Evolutionary conservation across 2,329 filamentous ascomycete species (phyloP).

Genomic region (Camptophora hylomeconis): DNA sequence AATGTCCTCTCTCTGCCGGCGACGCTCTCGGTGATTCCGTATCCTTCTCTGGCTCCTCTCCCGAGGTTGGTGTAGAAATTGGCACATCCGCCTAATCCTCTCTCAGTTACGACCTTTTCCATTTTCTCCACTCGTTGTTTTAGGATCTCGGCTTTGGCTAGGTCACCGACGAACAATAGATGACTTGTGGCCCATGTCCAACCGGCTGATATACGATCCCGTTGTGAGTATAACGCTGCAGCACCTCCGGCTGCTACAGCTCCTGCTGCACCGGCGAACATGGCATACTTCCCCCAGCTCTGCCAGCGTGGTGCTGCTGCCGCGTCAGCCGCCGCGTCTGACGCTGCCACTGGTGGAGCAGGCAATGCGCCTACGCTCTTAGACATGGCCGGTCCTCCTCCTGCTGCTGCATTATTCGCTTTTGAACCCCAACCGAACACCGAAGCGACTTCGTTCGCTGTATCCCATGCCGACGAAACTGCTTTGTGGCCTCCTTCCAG

Average conservation of each 20-base stretch:
- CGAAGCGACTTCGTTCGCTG: constrained; percentile 48
- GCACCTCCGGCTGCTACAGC: constrained; percentile 70
- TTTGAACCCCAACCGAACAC: constrained; percentile 45
- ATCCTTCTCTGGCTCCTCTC: constrained; percentile 41
- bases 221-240: constrained; percentile 73
- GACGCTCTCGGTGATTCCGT: constrained; percentile 35
- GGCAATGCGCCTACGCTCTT: constrained; percentile 18
- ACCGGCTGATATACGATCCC: constrained; percentile 64
- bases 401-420: constrained; percentile 10
- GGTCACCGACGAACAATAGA: constrained; percentile 82
- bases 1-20: constrained; percentile 61
- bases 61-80: constrained; percentile 84
- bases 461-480: constrained; percentile 56
- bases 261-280: constrained; percentile 70
- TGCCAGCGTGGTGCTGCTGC: constrained; percentile 49
- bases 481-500: constrained; percentile 78
- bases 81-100: constrained; percentile 46
- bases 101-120: constrained; percentile 38
- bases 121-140: constrained; percentile 59
- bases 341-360: constrained; percentile 21
- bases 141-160: constrained; percentile 73
- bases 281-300: constrained; percentile 70
- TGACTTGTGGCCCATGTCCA: constrained; percentile 78
- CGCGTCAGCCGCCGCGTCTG: constrained; percentile 28
- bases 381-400: constrained; percentile 9